Evolutionary conservation across 805 yeast species (phyloP).

Genomic region (Ogataea nitratoaversa): DNA sequence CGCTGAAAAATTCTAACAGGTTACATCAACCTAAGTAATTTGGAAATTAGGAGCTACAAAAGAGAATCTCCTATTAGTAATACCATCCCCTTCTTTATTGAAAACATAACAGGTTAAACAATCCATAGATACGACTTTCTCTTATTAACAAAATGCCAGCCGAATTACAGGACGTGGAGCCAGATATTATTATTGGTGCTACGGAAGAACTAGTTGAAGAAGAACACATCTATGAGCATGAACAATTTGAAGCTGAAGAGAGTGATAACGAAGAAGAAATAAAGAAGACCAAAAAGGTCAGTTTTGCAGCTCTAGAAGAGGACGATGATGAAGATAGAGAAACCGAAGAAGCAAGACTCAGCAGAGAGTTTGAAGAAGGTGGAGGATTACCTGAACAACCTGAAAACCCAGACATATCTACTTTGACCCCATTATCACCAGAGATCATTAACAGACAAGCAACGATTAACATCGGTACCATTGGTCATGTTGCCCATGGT

Average conservation of each 20-base stretch:
- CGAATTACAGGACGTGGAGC: slow-evolving; percentile 80
- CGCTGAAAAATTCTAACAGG: no score
- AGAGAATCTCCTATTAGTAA: no score
- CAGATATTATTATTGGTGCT: slow-evolving; percentile 77
- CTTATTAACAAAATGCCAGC: slow-evolving; percentile 49
- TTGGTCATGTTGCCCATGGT: slow-evolving; percentile 99
- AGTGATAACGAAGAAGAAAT: slow-evolving; percentile 38
- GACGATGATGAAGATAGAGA: slow-evolving; percentile 56
- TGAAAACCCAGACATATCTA: slow-evolving; percentile 74
- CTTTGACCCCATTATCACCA: slow-evolving; percentile 82
- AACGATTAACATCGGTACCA: slow-evolving; percentile 97
- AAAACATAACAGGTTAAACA: no score
- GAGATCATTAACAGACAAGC: slow-evolving; percentile 99
- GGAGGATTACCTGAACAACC: slow-evolving; percentile 99
- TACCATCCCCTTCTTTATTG: no score
- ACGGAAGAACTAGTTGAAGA: slow-evolving; percentile 35
- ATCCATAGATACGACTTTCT: no score
- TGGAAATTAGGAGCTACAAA: no score
- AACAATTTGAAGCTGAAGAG: slow-evolving; percentile 28
- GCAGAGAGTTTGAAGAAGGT: slow-evolving; percentile 91
- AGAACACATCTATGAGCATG: slow-evolving; percentile 29
- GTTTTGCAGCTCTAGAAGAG: slow-evolving; percentile 75
- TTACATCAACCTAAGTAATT: no score
- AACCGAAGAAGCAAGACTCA: slow-evolving; percentile 68
- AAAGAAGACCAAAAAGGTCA: slow-evolving; percentile 64